phyloP scores from a whole-genome alignment of 1,284 basidiomycete species.

The Somion occarium region DNA sequence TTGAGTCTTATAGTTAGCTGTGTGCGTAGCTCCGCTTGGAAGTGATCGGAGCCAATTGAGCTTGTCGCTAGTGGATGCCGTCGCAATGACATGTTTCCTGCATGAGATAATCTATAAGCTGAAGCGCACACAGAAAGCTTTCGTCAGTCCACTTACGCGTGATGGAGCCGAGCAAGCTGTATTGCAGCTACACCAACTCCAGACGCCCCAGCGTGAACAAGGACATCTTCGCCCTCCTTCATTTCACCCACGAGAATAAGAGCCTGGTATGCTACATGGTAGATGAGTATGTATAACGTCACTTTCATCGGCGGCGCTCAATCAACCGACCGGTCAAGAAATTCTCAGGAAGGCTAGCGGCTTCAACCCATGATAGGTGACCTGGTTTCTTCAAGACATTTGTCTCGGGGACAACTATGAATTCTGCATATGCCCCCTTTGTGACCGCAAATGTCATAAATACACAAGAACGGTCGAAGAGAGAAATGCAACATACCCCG shows the following conservation, averaged over 20 bases:
- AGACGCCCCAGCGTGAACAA: slow-evolving; percentile 88
- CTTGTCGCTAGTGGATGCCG: slow-evolving; percentile 85
- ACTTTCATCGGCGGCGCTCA: not conserved
- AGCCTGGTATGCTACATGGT: slow-evolving; percentile 71
- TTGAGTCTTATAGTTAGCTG: slow-evolving; percentile 83
- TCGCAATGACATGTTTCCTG: slow-evolving; percentile 73
- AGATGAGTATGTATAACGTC: slow-evolving; percentile 1
- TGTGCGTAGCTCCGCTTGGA: slow-evolving; percentile 65
- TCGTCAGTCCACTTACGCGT: too few species aligned
- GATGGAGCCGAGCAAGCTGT: slow-evolving; percentile 76
- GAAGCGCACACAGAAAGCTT: too few species aligned
- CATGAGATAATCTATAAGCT: too few species aligned
- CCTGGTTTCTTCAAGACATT: slow-evolving; percentile 77
- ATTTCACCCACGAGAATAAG: slow-evolving; percentile 69
- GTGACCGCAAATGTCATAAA: not conserved
- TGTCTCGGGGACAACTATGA: slow-evolving; percentile 62
- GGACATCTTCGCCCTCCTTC: slow-evolving; percentile 68
- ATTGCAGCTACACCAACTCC: slow-evolving; percentile 91
- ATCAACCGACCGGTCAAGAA: slow-evolving; percentile 70
- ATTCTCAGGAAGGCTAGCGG: slow-evolving; percentile 82
- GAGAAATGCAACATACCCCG: slow-evolving; percentile 36
- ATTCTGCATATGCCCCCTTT: slow-evolving; percentile 92
- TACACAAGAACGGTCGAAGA: slow-evolving; percentile 1
- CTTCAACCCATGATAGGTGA: slow-evolving; percentile 77
- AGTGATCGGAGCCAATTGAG: slow-evolving; percentile 70